A percentile compares a stretch with the other conserved stretches of the same genome.
Conservation (phyloP, 1,284 basidiomycete species). For the Rhodotorula glutinis region DNA sequence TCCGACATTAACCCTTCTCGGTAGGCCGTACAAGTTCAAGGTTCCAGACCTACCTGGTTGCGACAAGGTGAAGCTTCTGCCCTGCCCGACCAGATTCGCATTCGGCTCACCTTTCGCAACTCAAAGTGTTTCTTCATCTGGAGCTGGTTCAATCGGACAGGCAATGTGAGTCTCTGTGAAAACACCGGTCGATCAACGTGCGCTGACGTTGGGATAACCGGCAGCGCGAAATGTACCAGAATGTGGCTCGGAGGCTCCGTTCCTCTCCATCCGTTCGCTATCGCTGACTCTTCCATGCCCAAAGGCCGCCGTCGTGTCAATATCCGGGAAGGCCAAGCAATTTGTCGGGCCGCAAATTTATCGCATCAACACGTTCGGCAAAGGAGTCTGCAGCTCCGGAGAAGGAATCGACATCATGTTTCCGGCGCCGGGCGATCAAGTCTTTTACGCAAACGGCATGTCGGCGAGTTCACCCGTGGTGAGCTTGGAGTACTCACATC, state of each 20-base stretch:
- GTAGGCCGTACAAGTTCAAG: constrained; percentile 34
- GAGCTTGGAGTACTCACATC: no score
- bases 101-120: no score
- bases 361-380: constrained; percentile 48
- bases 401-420: constrained; percentile 45
- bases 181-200: no score
- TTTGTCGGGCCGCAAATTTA: constrained; percentile 47
- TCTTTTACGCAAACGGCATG: constrained; percentile 33
- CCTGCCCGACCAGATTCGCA: no score
- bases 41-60: constrained; percentile 45
- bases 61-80: constrained; percentile 29
- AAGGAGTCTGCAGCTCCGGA: constrained; percentile 44
- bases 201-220: no score
- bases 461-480: not conserved
- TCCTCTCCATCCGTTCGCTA: not conserved
- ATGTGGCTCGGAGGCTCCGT: constrained; percentile 36
- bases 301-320: constrained; percentile 46
- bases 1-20: constrained; percentile 39
- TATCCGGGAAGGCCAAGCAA: constrained; percentile 44
- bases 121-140: constrained; percentile 46
- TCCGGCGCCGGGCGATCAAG: constrained; percentile 45
- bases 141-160: constrained; percentile 50
- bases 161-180: constrained; percentile 3
- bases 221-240: constrained; percentile 45
- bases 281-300: not conserved